Percentiles rank a stretch among this genome's conserved stretches.
These are phyloP conservation scores for Xylaria castorea DNA, from an alignment of 495 filamentous ascomycete genomes.

Conservation along the genomic window DNA sequence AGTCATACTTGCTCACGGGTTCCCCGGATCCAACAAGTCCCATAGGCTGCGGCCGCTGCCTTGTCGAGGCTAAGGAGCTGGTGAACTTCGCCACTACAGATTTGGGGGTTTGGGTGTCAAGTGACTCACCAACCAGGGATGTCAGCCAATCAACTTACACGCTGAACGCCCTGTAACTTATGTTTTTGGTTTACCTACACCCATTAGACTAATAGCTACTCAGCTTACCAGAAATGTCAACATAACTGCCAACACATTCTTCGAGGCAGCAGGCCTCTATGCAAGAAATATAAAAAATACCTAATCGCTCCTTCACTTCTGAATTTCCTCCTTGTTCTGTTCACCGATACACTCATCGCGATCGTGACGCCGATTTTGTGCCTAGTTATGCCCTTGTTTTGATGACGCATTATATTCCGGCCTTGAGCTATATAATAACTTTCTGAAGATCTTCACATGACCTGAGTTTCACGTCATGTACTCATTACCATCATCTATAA, in stretches of 20 bases:
- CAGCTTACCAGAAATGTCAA: background rate
- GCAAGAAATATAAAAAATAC: background rate
- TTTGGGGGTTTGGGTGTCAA: background rate
- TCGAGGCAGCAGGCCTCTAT: background rate
- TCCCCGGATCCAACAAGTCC: background rate
- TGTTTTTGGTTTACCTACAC: slow-evolving; percentile 2
- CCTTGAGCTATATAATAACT: background rate
- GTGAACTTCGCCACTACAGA: background rate
- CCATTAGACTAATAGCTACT: background rate
- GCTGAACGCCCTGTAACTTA: slow-evolving; percentile 9
- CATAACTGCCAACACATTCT: background rate
- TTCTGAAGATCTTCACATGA: background rate
- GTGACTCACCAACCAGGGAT: slow-evolving; percentile 11
- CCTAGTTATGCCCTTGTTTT: background rate
- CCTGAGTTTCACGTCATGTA: slow-evolving; percentile 1
- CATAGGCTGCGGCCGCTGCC: slow-evolving; percentile 10
- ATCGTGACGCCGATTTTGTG: background rate
- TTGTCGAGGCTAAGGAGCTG: slow-evolving; percentile 1
- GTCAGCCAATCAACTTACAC: slow-evolving; percentile 27
- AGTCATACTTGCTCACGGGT: background rate
- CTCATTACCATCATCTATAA: background rate
- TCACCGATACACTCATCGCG: slow-evolving; percentile 15
- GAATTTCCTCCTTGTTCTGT: background rate
- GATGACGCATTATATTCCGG: background rate
- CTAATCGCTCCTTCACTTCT: background rate